These are phyloP conservation scores for Albatrellus ellisii DNA, from an alignment of 768 basidiomycete genomes.

Conservation along the genomic window DNA sequence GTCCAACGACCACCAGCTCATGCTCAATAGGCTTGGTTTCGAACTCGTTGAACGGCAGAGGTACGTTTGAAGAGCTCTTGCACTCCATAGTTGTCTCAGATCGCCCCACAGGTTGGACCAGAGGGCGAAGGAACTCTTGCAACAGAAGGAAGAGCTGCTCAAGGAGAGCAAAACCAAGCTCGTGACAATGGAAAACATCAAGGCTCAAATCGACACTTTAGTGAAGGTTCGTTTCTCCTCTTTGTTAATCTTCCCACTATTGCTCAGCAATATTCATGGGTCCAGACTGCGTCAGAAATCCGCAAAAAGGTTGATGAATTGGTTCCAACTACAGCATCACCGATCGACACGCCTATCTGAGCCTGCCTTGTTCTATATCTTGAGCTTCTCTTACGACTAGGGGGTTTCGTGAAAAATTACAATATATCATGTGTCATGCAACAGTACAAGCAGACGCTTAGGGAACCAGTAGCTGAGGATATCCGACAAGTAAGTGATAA, in stretches of 20 bases:
- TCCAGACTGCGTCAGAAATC: slow-evolving; percentile 11
- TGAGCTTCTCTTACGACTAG: no score
- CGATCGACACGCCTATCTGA: neutral
- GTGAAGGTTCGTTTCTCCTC: slow-evolving; percentile 40
- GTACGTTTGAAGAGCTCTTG: no score
- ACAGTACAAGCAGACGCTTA: no score
- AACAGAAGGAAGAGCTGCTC: slow-evolving; percentile 66
- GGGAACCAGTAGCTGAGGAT: no score
- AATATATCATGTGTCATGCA: no score
- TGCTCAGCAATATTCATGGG: slow-evolving; percentile 1
- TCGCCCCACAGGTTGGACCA: slow-evolving; percentile 47
- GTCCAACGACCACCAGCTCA: slow-evolving; percentile 65
- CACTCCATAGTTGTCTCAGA: no score
- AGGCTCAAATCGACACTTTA: slow-evolving; percentile 61
- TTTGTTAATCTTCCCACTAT: neutral
- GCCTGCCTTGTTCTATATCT: no score
- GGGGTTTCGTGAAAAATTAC: no score
- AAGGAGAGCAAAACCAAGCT: slow-evolving; percentile 69
- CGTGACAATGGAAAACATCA: slow-evolving; percentile 63
- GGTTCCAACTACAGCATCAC: slow-evolving; percentile 3
- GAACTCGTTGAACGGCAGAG: slow-evolving; percentile 83
- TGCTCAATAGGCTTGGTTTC: slow-evolving; percentile 79
- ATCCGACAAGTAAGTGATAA: no score
- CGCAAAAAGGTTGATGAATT: slow-evolving; percentile 14
- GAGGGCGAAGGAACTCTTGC: slow-evolving; percentile 49